Evolutionary conservation across 2,329 filamentous ascomycete species (phyloP).

Genomic region (Cryphonectria radicalis): DNA sequence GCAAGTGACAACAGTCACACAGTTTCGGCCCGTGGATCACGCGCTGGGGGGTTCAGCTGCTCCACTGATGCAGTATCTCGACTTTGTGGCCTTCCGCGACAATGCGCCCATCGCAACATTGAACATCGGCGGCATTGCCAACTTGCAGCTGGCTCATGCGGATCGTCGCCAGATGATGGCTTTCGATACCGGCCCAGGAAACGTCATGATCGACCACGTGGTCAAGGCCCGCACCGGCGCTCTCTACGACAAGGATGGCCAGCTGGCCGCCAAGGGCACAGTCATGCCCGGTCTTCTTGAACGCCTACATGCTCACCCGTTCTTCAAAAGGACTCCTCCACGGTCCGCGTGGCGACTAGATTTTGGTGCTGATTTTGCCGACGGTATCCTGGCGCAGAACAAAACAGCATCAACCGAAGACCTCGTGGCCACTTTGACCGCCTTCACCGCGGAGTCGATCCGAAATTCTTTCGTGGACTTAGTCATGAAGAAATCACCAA

Average conservation of each 20-base stretch:
- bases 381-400: neutral
- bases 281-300: slow-evolving; percentile 32
- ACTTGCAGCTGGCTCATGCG: slow-evolving; percentile 37
- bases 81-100: slow-evolving; percentile 38
- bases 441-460: neutral
- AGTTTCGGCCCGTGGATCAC: slow-evolving; percentile 38
- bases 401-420: neutral
- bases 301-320: slow-evolving; percentile 33
- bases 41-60: slow-evolving; percentile 37
- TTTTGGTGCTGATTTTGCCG: neutral
- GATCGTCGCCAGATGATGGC: slow-evolving; percentile 40
- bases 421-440: neutral
- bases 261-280: slow-evolving; percentile 34
- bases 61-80: slow-evolving; percentile 40
- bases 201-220: slow-evolving; percentile 40
- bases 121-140: slow-evolving; percentile 40
- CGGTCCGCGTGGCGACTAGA: neutral
- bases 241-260: slow-evolving; percentile 36
- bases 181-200: slow-evolving; percentile 38
- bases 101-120: slow-evolving; percentile 35
- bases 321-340: slow-evolving; percentile 36
- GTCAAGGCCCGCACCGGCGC: slow-evolving; percentile 34
- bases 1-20: slow-evolving; percentile 37
- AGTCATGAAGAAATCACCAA: slow-evolving; percentile 32
- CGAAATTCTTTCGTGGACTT: slow-evolving; percentile 33